A percentile compares a stretch with the other conserved stretches of the same genome.
Conservation (phyloP, 441 rosid species). For the Mallotus japonicus region DNA sequence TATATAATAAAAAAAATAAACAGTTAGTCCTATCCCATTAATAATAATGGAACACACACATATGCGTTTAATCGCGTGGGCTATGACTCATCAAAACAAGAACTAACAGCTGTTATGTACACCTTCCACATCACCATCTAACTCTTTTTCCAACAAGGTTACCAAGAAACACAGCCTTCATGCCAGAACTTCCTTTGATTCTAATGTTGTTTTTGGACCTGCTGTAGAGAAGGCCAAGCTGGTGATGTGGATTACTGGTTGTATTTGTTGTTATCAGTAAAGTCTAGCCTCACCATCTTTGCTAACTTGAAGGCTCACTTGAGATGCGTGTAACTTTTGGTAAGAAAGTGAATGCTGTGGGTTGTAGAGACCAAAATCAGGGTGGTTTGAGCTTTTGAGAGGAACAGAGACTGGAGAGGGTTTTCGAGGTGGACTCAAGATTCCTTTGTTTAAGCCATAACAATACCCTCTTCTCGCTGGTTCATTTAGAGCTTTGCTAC, state of each 20-base stretch:
- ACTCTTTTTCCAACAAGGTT: constrained; percentile 41
- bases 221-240: constrained; percentile 56
- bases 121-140: too few species aligned
- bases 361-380: constrained; percentile 20
- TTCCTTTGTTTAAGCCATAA: constrained; percentile 26
- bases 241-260: constrained; percentile 27
- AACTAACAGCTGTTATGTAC: too few species aligned
- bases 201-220: constrained; percentile 19
- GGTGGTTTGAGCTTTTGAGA: constrained; percentile 15
- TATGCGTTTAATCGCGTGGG: too few species aligned
- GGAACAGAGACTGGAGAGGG: constrained; percentile 31
- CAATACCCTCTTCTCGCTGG: constrained; percentile 26
- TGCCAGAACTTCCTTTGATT: constrained; percentile 38
- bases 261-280: constrained; percentile 14
- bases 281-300: background rate
- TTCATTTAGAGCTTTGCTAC: constrained; percentile 43
- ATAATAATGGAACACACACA: too few species aligned
- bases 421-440: constrained; percentile 31
- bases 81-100: too few species aligned
- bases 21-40: too few species aligned
- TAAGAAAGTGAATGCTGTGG: constrained; percentile 40
- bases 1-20: too few species aligned
- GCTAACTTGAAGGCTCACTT: constrained; percentile 30
- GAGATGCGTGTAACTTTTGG: constrained; percentile 56
- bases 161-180: constrained; percentile 60